Conservation (phyloP, 345 rosid species). For the Dimocarpus longan region DNA sequence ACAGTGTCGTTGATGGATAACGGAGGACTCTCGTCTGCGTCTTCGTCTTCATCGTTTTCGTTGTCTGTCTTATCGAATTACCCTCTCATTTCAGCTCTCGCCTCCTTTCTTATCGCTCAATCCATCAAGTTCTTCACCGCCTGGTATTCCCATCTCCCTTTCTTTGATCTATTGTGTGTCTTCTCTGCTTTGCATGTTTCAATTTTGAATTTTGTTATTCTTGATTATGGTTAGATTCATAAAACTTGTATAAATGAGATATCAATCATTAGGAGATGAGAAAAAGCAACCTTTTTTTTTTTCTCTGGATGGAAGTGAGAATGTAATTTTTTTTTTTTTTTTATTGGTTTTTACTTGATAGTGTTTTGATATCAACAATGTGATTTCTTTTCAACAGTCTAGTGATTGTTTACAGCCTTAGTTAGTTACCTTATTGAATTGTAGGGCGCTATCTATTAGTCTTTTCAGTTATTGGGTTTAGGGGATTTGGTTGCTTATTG, state of each 20-base stretch:
- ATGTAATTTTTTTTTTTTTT: background rate
- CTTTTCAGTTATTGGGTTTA: too few relatives aligned
- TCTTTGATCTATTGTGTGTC: background rate
- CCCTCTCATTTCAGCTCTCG: conserved; percentile 64
- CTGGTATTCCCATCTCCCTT: conserved; percentile 45
- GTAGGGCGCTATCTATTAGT: background rate
- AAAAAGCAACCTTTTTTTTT: background rate
- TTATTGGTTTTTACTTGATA: too few relatives aligned
- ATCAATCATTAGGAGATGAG: background rate
- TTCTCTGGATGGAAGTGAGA: background rate
- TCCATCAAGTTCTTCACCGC: conserved; percentile 63
- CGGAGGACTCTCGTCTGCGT: conserved; percentile 26
- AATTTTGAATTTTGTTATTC: too few relatives aligned
- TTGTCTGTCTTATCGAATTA: conserved; percentile 50
- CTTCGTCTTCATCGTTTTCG: conserved; percentile 38
- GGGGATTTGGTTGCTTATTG: conserved; percentile 4
- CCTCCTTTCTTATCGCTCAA: conserved; percentile 68
- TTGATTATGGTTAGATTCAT: background rate
- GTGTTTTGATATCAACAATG: background rate
- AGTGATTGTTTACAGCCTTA: background rate
- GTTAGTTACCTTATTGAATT: background rate
- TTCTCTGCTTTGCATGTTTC: too few relatives aligned
- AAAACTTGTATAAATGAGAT: background rate
- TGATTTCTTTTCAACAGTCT: background rate
- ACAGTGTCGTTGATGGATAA: conserved; percentile 24